Evolutionary conservation across 371 early-diverging fungal genomes (phyloP).

Genomic region (Dichotomocladium elegans): DNA sequence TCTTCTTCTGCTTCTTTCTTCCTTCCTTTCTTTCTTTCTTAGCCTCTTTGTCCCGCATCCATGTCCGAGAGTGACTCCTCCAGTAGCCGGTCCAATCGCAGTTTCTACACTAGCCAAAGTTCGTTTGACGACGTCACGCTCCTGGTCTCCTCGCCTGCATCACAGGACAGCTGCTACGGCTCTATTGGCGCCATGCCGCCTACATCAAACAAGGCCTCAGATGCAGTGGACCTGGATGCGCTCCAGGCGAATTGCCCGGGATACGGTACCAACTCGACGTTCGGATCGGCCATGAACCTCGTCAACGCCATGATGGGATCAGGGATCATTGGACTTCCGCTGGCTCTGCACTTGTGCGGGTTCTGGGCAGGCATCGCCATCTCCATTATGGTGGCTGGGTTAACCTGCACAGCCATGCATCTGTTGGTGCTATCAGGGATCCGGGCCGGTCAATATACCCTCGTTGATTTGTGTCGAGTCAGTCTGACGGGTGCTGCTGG

Average conservation of each 20-base stretch:
- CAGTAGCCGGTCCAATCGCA: background rate
- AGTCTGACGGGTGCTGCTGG: conserved; percentile 37
- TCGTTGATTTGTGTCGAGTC: conserved; percentile 12
- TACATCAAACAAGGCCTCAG: background rate
- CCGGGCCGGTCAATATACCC: conserved; percentile 16
- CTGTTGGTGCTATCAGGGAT: conserved; percentile 45
- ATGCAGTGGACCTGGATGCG: background rate
- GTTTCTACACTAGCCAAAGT: background rate
- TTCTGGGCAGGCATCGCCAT: conserved; percentile 48
- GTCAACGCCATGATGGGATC: conserved; percentile 59
- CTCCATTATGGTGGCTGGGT: conserved; percentile 31
- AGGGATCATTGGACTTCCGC: conserved; percentile 55
- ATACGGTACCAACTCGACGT: conserved; percentile 9
- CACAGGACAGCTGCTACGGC: background rate
- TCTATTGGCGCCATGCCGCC: background rate
- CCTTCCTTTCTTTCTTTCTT: background rate
- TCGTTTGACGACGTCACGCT: background rate
- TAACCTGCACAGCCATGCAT: conserved; percentile 45
- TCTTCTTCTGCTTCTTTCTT: background rate
- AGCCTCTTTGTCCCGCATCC: background rate
- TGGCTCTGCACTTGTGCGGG: conserved; percentile 48
- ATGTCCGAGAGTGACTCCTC: no score
- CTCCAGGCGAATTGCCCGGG: conserved; percentile 11
- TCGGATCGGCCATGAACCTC: conserved; percentile 31
- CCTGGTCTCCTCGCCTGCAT: background rate